These are phyloP conservation scores for Fusarium musae DNA, from an alignment of 2,329 filamentous ascomycete species.

Conservation along the genomic window DNA sequence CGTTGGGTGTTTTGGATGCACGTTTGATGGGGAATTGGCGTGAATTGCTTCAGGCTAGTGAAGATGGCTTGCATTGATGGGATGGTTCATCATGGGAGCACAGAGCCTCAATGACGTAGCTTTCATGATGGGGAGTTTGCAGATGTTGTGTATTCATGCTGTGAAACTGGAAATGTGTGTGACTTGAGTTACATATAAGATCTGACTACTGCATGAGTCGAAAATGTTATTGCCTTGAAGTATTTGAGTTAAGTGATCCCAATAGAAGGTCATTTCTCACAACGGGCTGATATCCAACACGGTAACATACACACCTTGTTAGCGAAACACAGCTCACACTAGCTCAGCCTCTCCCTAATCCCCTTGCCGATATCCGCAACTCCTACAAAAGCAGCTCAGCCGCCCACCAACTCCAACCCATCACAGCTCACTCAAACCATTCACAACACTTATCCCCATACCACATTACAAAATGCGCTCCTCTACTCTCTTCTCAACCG, in stretches of 20 bases:
- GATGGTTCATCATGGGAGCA: conserved; percentile 21
- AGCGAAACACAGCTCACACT: conserved; percentile 1
- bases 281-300: background rate
- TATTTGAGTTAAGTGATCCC: background rate
- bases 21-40: background rate
- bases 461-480: conserved; percentile 49
- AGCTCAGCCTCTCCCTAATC: conserved; percentile 16
- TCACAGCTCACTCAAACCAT: background rate
- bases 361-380: conserved; percentile 28
- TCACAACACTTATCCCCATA: background rate
- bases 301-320: background rate
- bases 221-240: background rate
- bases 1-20: background rate
- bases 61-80: background rate
- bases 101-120: conserved; percentile 37
- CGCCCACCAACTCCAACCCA: conserved; percentile 13
- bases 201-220: background rate
- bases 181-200: background rate
- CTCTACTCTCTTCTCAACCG: conserved; percentile 48
- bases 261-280: background rate
- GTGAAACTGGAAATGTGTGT: background rate
- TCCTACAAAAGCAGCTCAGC: conserved; percentile 37
- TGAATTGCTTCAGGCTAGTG: background rate
- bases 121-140: conserved; percentile 22
- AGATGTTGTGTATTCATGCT: background rate